These are phyloP conservation scores for Eucalyptus polybractea DNA, from an alignment of 345 rosid genomes.

Conservation along the genomic window DNA sequence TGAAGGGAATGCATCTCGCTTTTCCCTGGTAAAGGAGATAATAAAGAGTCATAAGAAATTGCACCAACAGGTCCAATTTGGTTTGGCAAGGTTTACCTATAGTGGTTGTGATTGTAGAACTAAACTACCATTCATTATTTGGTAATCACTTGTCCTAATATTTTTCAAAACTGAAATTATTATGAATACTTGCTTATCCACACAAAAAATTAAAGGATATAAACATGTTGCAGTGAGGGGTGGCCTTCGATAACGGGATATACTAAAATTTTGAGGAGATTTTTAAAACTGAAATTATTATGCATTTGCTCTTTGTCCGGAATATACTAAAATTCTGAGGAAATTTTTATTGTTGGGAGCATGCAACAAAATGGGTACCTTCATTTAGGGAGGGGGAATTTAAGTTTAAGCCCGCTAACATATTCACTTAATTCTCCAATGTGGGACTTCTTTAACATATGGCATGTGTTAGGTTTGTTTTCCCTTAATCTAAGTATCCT, in stretches of 20 bases:
- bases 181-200: neutral
- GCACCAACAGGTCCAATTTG: neutral
- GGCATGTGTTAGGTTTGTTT: too few relatives aligned
- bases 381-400: too few relatives aligned
- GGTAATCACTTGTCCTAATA: neutral
- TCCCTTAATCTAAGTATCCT: too few relatives aligned
- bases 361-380: fast-evolving
- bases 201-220: neutral
- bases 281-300: too few relatives aligned
- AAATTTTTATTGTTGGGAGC: too few relatives aligned
- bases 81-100: neutral
- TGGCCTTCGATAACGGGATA: too few relatives aligned
- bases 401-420: too few relatives aligned
- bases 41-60: neutral
- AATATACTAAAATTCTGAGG: too few relatives aligned
- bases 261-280: too few relatives aligned
- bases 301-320: too few relatives aligned
- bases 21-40: neutral
- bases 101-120: neutral
- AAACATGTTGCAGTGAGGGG: neutral
- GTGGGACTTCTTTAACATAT: too few relatives aligned
- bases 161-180: neutral
- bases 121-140: neutral
- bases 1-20: neutral
- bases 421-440: too few relatives aligned